Conservation (phyloP, 768 basidiomycete genomes). For the Trametopsis cervina region DNA sequence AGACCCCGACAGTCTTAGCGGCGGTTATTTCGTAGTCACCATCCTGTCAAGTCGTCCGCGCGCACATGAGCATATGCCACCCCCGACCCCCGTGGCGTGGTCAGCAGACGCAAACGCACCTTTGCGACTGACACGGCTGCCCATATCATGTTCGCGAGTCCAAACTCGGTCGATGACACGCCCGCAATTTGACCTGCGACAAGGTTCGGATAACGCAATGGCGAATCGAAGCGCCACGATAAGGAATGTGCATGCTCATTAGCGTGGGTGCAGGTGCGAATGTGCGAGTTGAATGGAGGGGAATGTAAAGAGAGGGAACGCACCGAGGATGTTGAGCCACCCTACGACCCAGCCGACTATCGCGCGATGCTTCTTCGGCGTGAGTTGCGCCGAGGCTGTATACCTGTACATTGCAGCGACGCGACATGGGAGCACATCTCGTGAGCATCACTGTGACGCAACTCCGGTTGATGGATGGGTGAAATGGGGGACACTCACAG, state of each 20-base stretch:
- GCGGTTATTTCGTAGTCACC: conserved; percentile 54
- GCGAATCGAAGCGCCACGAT: background rate
- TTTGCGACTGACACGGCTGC: conserved; percentile 63
- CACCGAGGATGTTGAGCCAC: conserved; percentile 78
- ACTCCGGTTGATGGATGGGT: background rate
- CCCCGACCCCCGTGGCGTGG: background rate
- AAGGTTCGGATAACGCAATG: no score
- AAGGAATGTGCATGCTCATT: background rate
- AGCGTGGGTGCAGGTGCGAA: background rate
- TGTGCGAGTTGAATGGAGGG: background rate
- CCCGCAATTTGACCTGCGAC: conserved; percentile 70
- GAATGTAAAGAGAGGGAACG: conserved; percentile 5
- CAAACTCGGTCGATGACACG: conserved; percentile 81
- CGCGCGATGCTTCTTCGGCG: conserved; percentile 57
- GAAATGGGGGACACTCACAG: conserved; percentile 35
- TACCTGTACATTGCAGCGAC: conserved; percentile 36
- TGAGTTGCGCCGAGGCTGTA: conserved; percentile 74
- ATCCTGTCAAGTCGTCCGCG: conserved; percentile 26
- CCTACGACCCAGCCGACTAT: conserved; percentile 75
- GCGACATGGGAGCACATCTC: background rate
- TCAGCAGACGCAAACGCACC: conserved; percentile 18
- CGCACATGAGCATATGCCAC: background rate
- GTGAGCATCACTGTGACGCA: background rate
- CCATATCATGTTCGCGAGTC: conserved; percentile 72
- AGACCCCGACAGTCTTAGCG: conserved; percentile 75